These are phyloP conservation scores for Penicillium sumatraense DNA, from an alignment of 2,329 filamentous ascomycete species.

Conservation along the genomic window DNA sequence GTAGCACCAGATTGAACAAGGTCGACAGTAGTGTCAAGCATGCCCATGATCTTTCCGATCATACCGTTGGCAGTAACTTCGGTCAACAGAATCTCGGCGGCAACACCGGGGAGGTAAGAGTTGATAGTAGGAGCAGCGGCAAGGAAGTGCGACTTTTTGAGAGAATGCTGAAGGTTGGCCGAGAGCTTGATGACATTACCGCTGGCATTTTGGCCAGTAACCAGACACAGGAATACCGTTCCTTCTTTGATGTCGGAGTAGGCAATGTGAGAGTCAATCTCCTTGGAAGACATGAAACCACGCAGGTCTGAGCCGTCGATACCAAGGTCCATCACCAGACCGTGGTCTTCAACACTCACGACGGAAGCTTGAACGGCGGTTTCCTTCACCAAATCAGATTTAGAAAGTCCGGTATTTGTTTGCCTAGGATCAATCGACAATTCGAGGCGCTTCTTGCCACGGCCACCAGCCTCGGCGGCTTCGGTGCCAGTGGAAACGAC, in stretches of 20 bases:
- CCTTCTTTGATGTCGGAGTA: slow-evolving; percentile 77
- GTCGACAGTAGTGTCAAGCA: slow-evolving; percentile 89
- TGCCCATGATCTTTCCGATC: slow-evolving; percentile 86
- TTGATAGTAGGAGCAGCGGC: slow-evolving; percentile 83
- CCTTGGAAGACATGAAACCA: slow-evolving; percentile 84
- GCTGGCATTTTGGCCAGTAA: slow-evolving; percentile 73
- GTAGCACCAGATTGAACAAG: slow-evolving; percentile 83
- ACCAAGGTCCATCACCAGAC: slow-evolving; percentile 89
- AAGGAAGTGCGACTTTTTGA: slow-evolving; percentile 68
- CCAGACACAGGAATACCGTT: slow-evolving; percentile 80
- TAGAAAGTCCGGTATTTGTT: slow-evolving; percentile 74
- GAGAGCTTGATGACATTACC: slow-evolving; percentile 88
- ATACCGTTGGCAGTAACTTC: slow-evolving; percentile 77
- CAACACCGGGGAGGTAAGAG: slow-evolving; percentile 88
- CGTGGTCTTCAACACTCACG: slow-evolving; percentile 91
- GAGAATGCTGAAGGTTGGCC: slow-evolving; percentile 69
- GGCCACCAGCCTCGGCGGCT: slow-evolving; percentile 55
- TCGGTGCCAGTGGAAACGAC: slow-evolving; percentile 76
- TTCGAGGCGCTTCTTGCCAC: slow-evolving; percentile 80
- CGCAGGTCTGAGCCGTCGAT: slow-evolving; percentile 69
- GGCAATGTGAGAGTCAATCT: slow-evolving; percentile 70
- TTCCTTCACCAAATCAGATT: slow-evolving; percentile 74
- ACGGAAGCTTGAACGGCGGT: slow-evolving; percentile 85
- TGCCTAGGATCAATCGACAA: slow-evolving; percentile 80
- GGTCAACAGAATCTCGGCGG: slow-evolving; percentile 80